These are phyloP conservation scores for Rubus parviflorus DNA, from an alignment of 306 rosid genomes.

Conservation along the genomic window DNA sequence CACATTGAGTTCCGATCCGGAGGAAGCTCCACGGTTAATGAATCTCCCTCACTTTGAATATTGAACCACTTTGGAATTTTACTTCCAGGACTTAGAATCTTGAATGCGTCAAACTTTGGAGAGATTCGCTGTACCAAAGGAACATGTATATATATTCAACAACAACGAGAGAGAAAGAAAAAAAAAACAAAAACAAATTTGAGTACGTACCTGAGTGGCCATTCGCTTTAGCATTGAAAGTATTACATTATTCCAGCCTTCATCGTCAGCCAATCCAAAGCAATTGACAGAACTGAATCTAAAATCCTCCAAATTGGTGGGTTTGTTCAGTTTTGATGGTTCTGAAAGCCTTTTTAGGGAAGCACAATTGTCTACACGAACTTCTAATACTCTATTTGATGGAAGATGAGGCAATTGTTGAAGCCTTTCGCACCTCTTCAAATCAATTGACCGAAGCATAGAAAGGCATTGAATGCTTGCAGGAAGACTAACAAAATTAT, in stretches of 20 bases:
- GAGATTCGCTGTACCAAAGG: background rate
- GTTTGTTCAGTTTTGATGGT: background rate
- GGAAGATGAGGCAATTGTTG: constrained; percentile 9
- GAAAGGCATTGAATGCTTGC: constrained; percentile 17
- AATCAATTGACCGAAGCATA: rapidly evolving
- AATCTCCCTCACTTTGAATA: background rate
- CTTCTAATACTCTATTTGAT: background rate
- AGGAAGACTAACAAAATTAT: constrained; percentile 16
- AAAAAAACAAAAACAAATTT: too few species aligned
- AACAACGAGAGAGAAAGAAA: background rate
- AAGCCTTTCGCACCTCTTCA: constrained; percentile 8
- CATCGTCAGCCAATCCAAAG: constrained; percentile 3
- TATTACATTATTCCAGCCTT: background rate
- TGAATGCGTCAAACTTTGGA: background rate
- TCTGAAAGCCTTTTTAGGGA: background rate
- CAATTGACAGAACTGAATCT: background rate
- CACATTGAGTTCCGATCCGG: too few species aligned
- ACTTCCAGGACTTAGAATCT: background rate
- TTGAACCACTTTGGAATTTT: constrained; percentile 21
- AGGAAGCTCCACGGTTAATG: constrained; percentile 5
- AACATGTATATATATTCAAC: too few species aligned
- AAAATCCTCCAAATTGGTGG: background rate
- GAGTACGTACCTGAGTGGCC: background rate
- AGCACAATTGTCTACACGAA: background rate
- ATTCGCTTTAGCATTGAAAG: background rate